phyloP scores from a whole-genome alignment of 148 eudicot species.

The Polygonum aviculare region DNA sequence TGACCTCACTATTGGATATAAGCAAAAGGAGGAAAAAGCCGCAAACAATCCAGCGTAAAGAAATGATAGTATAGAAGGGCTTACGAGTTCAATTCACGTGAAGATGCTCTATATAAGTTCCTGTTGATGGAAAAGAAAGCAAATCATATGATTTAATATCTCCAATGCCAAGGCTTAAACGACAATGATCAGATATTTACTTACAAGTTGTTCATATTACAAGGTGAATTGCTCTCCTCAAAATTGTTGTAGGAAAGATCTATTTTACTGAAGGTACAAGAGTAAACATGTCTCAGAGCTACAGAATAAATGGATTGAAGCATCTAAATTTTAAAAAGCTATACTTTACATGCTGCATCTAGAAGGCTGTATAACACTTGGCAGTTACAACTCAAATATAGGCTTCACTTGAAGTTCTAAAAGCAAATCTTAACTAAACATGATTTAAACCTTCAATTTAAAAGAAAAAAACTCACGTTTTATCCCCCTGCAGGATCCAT shows the following conservation, averaged over 20 bases:
- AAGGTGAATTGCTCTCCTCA: conserved; percentile 17
- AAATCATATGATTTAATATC: no score
- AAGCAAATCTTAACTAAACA: neutral
- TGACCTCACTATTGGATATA: no score
- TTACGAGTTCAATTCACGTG: conserved; percentile 26
- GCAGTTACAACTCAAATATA: no score
- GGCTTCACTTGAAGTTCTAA: no score
- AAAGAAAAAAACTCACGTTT: neutral
- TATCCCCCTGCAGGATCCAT: conserved; percentile 28
- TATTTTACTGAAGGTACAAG: conserved; percentile 22
- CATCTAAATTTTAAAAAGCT: no score
- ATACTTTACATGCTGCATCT: no score
- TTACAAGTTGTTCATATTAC: conserved; percentile 30
- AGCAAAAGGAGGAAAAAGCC: no score
- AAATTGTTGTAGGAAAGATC: conserved; percentile 65
- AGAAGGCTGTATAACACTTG: no score
- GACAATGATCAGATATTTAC: conserved; percentile 3
- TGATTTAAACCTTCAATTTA: neutral
- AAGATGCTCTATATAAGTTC: conserved; percentile 46
- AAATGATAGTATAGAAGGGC: conserved; percentile 5
- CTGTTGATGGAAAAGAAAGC: conserved; percentile 16
- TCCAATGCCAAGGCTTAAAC: no score
- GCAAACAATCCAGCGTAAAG: no score
- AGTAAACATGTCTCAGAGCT: no score
- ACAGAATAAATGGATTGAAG: no score